Conservation (phyloP, 176 grass and related monocot genomes). For the Phoenix dactylifera region DNA sequence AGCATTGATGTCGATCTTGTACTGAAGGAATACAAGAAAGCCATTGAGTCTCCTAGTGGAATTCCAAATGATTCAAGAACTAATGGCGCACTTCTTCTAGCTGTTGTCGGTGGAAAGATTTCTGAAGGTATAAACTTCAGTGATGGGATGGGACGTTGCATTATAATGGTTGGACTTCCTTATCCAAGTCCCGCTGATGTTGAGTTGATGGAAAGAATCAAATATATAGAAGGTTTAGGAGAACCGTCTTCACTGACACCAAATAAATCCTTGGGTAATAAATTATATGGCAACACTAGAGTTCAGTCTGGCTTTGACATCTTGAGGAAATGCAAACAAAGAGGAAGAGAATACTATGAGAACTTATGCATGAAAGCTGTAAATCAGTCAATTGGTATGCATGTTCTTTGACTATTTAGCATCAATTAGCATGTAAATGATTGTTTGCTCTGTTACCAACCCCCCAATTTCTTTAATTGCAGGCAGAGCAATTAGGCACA, state of each 20-base stretch:
- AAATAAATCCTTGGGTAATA: constrained; percentile 19
- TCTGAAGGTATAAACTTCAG: constrained; percentile 97
- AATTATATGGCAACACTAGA: constrained; percentile 35
- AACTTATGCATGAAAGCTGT: constrained; percentile 99
- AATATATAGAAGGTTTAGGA: constrained; percentile 65
- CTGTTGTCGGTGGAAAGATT: constrained; percentile 89
- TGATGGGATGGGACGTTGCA: constrained; percentile 87
- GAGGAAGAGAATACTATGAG: constrained; percentile 85
- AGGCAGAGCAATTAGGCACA: constrained; percentile 93
- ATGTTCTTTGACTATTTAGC: neutral
- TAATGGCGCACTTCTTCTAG: constrained; percentile 74
- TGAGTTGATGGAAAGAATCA: constrained; percentile 81
- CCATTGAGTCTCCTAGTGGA: constrained; percentile 36
- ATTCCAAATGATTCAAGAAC: constrained; percentile 24
- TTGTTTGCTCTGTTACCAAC: neutral
- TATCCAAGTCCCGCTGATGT: constrained; percentile 87
- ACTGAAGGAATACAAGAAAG: constrained; percentile 75
- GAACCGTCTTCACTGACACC: constrained; percentile 9
- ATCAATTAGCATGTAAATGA: neutral
- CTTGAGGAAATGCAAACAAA: constrained; percentile 53
- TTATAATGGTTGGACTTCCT: constrained; percentile 91
- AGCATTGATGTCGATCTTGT: constrained; percentile 55
- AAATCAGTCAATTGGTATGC: constrained; percentile 88
- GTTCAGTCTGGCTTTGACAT: constrained; percentile 56
- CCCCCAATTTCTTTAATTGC: constrained; percentile 24